Conservation (phyloP, 257 asterid species). For the Cruciata laevipes region DNA sequence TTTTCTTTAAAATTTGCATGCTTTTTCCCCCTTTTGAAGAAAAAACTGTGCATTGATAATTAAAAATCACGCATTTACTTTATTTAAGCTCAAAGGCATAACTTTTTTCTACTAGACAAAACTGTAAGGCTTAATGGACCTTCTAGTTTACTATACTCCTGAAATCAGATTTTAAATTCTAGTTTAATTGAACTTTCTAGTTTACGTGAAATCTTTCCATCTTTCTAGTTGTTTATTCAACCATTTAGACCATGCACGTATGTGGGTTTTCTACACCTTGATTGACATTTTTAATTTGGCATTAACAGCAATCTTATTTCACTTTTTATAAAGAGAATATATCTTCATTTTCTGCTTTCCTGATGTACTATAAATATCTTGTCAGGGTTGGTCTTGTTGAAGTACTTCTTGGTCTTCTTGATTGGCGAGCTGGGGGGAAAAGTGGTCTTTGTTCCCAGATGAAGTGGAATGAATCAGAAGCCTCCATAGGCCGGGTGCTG, state of each 20-base stretch:
- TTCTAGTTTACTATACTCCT: not conserved
- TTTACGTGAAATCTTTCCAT: not conserved
- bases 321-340: no score
- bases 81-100: no score
- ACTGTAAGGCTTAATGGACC: no score
- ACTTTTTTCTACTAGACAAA: no score
- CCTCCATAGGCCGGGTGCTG: slow-evolving; percentile 88
- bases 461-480: slow-evolving; percentile 99
- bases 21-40: not conserved
- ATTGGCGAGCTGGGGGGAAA: slow-evolving; percentile 98
- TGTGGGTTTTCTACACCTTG: not conserved
- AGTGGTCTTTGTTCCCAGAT: slow-evolving; percentile 72
- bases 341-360: not conserved
- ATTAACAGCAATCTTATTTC: not conserved
- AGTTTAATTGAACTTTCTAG: not conserved
- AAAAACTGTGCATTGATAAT: not conserved
- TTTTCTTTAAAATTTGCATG: not conserved
- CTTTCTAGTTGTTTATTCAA: not conserved
- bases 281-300: not conserved
- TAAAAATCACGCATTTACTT: not conserved
- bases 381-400: slow-evolving; percentile 96
- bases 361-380: not conserved
- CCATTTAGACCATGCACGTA: not conserved
- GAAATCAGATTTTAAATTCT: not conserved
- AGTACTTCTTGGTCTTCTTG: slow-evolving; percentile 97